Evolutionary conservation across 176 grass and related monocot genomes (phyloP).

Genomic region (Triticum dicoccoides): DNA sequence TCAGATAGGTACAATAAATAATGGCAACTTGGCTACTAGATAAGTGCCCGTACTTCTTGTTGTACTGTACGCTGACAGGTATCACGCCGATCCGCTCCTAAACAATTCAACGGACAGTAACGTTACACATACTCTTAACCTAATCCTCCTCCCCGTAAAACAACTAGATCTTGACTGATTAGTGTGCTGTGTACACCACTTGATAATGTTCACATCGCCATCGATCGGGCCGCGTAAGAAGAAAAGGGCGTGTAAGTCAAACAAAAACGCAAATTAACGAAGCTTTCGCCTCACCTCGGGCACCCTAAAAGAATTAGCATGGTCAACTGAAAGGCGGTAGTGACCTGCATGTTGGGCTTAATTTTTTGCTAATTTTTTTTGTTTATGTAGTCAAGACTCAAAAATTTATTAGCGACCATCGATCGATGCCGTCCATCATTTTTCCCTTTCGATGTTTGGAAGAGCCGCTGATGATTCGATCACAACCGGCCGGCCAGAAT

Average conservation of each 20-base stretch:
- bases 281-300: slow-evolving; percentile 4
- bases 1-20: neutral
- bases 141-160: neutral
- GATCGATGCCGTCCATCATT: neutral
- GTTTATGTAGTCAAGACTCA: neutral
- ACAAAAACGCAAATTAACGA: neutral
- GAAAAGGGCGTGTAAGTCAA: slow-evolving; percentile 20
- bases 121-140: slow-evolving; percentile 4
- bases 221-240: neutral
- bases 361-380: neutral
- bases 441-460: neutral
- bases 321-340: neutral
- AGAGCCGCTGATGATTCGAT: neutral
- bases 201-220: neutral
- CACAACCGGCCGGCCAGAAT: neutral
- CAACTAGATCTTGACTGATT: slow-evolving; percentile 1
- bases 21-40: slow-evolving; percentile 1
- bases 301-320: neutral
- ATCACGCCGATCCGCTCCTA: neutral
- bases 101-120: neutral
- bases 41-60: slow-evolving; percentile 30
- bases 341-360: neutral
- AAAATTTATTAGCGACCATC: neutral
- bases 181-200: neutral
- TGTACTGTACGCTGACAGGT: slow-evolving; percentile 16